Evolutionary conservation across 768 basidiomycete genomes (phyloP).

Genomic region (Ramaria sp.): DNA sequence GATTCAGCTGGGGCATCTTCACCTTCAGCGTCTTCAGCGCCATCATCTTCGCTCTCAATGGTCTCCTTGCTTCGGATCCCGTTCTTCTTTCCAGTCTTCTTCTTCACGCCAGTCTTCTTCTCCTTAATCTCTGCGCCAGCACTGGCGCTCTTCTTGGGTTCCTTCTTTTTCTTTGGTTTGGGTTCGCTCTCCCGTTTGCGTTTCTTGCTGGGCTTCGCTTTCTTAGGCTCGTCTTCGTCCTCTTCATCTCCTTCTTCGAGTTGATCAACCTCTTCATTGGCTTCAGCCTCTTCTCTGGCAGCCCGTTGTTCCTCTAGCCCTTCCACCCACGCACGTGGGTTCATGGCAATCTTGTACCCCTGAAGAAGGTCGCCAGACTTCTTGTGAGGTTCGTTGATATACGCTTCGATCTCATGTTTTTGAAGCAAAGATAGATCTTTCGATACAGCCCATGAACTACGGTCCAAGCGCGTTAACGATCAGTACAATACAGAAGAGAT

Average conservation of each 20-base stretch:
- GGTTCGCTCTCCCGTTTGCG: constrained; percentile 34
- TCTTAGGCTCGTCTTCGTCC: constrained; percentile 35
- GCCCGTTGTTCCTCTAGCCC: constrained; percentile 30
- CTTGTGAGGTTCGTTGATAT: constrained; percentile 68
- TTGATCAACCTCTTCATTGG: constrained; percentile 49
- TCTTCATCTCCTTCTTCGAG: constrained; percentile 42
- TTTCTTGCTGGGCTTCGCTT: constrained; percentile 15
- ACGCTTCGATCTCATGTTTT: constrained; percentile 72
- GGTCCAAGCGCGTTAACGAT: constrained; percentile 9
- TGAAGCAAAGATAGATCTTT: constrained; percentile 77
- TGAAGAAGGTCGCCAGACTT: constrained; percentile 62
- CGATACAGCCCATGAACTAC: constrained; percentile 73
- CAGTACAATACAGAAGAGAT: neutral
- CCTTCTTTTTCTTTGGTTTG: constrained; percentile 40
- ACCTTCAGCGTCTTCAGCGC: constrained; percentile 29
- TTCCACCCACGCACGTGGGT: constrained; percentile 56
- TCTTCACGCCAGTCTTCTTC: constrained; percentile 45
- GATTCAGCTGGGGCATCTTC: constrained; percentile 18
- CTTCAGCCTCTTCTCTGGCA: constrained; percentile 19
- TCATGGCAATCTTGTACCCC: constrained; percentile 65
- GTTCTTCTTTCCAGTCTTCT: constrained; percentile 33
- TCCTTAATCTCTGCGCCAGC: constrained; percentile 18
- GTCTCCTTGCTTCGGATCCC: constrained; percentile 31
- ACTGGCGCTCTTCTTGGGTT: constrained; percentile 25
- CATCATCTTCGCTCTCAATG: constrained; percentile 39